Evolutionary conservation across 2,329 filamentous ascomycete genomes (phyloP).

Genomic region (Penicillium sp.): DNA sequence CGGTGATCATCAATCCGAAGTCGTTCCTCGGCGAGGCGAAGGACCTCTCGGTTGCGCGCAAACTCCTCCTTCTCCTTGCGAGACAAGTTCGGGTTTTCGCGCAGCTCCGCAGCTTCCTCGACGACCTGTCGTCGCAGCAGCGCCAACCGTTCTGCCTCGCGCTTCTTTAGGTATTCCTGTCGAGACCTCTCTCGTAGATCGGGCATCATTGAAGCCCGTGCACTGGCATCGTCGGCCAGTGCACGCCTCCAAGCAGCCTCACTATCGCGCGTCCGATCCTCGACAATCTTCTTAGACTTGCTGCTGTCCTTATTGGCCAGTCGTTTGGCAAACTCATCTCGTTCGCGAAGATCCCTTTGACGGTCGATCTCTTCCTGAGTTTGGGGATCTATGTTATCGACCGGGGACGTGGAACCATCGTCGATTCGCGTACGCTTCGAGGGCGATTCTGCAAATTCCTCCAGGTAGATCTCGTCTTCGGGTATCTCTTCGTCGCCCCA

Average conservation of each 20-base stretch:
- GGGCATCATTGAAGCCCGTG: slow-evolving; percentile 69
- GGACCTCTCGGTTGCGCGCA: slow-evolving; percentile 77
- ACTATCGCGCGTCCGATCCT: slow-evolving; percentile 59
- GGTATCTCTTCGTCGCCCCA: slow-evolving; percentile 74
- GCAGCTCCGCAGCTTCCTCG: slow-evolving; percentile 79
- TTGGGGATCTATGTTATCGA: slow-evolving; percentile 59
- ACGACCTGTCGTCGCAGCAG: slow-evolving; percentile 86
- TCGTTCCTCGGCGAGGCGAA: slow-evolving; percentile 79
- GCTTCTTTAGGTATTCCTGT: slow-evolving; percentile 90
- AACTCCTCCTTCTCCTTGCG: slow-evolving; percentile 83
- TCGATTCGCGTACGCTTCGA: slow-evolving; percentile 70
- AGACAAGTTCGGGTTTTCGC: slow-evolving; percentile 71
- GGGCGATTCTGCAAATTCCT: slow-evolving; percentile 66
- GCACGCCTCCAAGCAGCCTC: slow-evolving; percentile 61
- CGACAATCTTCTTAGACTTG: slow-evolving; percentile 66
- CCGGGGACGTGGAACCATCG: slow-evolving; percentile 47
- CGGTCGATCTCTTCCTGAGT: slow-evolving; percentile 58
- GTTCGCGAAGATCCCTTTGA: slow-evolving; percentile 68
- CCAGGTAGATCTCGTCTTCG: slow-evolving; percentile 38
- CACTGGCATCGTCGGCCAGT: slow-evolving; percentile 65
- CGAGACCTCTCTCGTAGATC: slow-evolving; percentile 80
- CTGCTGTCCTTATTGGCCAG: slow-evolving; percentile 69
- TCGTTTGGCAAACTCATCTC: slow-evolving; percentile 76
- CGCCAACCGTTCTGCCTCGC: slow-evolving; percentile 80
- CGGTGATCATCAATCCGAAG: slow-evolving; percentile 85